A percentile compares a stretch with the other conserved stretches of the same genome.
phyloP scores from a whole-genome alignment of 129 eudicot genomes.

The Centella asiatica region DNA sequence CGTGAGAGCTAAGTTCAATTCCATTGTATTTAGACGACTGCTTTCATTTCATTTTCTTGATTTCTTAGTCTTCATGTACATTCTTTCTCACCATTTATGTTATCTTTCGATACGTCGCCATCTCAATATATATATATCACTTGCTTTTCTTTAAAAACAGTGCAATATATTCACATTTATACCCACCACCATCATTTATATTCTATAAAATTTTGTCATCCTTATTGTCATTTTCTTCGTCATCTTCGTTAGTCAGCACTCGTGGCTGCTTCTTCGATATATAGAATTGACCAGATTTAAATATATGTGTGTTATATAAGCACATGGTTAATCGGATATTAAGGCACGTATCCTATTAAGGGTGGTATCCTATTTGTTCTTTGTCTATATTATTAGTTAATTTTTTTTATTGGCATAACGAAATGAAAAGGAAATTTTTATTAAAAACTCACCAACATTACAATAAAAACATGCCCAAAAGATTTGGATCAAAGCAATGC shows the following conservation, averaged over 20 bases:
- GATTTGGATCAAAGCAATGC: no score
- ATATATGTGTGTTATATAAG: neutral
- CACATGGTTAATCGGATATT: no score
- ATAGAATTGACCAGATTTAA: neutral
- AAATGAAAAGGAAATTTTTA: no score
- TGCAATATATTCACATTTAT: neutral
- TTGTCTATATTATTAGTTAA: no score
- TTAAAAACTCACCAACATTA: no score
- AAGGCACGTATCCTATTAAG: no score
- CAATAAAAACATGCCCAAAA: no score
- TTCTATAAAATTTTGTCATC: neutral
- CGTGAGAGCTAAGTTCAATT: neutral
- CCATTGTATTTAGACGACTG: neutral
- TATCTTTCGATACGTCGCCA: neutral
- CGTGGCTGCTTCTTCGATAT: neutral
- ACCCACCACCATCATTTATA: neutral
- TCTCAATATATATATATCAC: neutral
- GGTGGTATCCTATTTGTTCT: no score
- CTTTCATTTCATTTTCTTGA: neutral
- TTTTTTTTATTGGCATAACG: no score
- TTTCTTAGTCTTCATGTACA: neutral
- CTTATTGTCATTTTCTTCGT: neutral
- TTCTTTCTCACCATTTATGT: neutral
- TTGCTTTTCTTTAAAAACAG: neutral
- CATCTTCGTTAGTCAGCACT: neutral